Base-by-base conservation (phyloP, 345 rosid species). In the Sonneratia alba region DNA sequence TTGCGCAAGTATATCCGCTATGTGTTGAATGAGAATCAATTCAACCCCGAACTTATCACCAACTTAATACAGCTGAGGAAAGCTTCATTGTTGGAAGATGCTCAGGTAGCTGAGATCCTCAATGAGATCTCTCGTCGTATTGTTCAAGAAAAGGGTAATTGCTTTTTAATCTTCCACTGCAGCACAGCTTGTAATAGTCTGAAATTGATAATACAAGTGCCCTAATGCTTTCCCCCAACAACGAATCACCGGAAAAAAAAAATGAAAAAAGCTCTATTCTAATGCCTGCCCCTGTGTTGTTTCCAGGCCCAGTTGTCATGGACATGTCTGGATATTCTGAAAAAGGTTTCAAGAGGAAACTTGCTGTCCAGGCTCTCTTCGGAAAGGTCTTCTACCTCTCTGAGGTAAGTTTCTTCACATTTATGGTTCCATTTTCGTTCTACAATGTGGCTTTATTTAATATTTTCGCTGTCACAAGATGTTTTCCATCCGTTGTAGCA, bases 261-360 rank as follows among this genome's bases (percentile, higher is more conserved):
- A 4, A 19, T 0, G 22, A 65, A 37, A 63, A 37, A 36, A 15
- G 53, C 49, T 68, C 34, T 22, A 15, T 36, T 27, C 27, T 70
- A 21, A 64, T 74, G 72, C 64, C 69, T 37, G 57, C 8, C 12
- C 73, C 78, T 42, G 1, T 73, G 36, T 74, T 42, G 56, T 59
- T 64, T 82, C 79, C 87, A 95, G 96, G 99, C 64, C 99, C 97
- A 4, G 91, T 95, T 74, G 98, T 90, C 67, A 86, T 90, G 96
- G 84, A 88, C 47, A 76, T 83, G 87, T 75, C 92, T 61, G 94
- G 97, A 61, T 89, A 89, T 79, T 86, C 97, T 64, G 94, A 92
- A 57, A 89, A 79, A 73, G 98, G 98, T 48, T 92, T 92, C 77
- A 89, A 88, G 88, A 89, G 97, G 81, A 92, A 95, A 79, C 97